Evolutionary conservation across 2,329 filamentous ascomycete genomes (phyloP).

Genomic region (Drechslerella dactyloides): DNA sequence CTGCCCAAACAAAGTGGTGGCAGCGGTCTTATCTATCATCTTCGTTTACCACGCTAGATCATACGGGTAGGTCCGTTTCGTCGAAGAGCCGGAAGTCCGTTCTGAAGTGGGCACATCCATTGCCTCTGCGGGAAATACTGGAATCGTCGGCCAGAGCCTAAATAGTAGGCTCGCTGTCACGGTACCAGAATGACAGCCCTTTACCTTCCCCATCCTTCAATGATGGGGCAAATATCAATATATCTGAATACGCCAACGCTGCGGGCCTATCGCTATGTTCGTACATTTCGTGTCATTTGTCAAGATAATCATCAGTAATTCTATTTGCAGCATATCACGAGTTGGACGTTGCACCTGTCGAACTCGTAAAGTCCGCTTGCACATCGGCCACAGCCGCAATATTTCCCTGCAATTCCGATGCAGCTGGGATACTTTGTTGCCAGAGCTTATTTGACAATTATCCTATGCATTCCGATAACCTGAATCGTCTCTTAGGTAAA

Average conservation of each 20-base stretch:
- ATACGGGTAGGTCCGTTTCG: constrained; percentile 29
- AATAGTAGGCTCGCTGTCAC: background rate
- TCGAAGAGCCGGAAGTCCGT: constrained; percentile 23
- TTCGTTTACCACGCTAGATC: constrained; percentile 41
- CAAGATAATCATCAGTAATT: constrained; percentile 22
- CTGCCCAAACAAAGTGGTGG: constrained; percentile 43
- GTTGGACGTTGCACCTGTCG: constrained; percentile 43
- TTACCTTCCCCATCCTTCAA: constrained; percentile 47
- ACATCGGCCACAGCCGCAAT: constrained; percentile 37
- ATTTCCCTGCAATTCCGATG: constrained; percentile 20
- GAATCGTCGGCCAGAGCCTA: constrained; percentile 14
- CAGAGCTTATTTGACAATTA: constrained; percentile 14
- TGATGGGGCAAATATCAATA: constrained; percentile 39
- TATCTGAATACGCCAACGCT: constrained; percentile 34
- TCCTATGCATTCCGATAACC: constrained; percentile 42
- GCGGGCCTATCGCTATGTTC: constrained; percentile 18
- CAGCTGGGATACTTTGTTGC: constrained; percentile 28
- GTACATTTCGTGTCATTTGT: constrained; percentile 12
- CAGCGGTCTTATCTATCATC: constrained; percentile 22
- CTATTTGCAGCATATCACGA: constrained; percentile 37
- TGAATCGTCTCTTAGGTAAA: constrained; percentile 43
- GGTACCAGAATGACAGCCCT: constrained; percentile 17
- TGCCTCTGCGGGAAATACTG: constrained; percentile 45
- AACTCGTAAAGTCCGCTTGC: constrained; percentile 42
- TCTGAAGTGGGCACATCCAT: constrained; percentile 21